These are phyloP conservation scores for Cyclotella cryptica DNA, from an alignment of 108 stramenopile genomes.

Conservation along the genomic window DNA sequence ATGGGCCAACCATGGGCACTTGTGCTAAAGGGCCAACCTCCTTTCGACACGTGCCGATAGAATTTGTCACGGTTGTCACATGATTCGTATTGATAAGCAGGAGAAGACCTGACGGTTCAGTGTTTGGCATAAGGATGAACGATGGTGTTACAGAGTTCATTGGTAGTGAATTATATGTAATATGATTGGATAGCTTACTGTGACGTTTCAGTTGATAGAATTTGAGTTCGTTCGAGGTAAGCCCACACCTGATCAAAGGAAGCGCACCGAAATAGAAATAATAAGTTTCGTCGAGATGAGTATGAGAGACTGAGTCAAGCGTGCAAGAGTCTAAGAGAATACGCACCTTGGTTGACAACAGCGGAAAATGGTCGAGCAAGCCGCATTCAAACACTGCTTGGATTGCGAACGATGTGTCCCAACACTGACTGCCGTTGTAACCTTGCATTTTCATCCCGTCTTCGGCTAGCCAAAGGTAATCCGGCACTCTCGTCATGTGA, in stretches of 20 bases:
- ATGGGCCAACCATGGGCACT: slow-evolving; percentile 99
- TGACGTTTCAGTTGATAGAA: slow-evolving; percentile 81
- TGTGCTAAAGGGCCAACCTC: slow-evolving; percentile 99
- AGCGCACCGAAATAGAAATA: background rate
- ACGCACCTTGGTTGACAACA: slow-evolving; percentile 62
- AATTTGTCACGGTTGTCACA: slow-evolving; percentile 76
- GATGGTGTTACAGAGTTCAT: background rate
- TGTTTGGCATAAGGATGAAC: background rate
- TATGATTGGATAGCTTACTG: slow-evolving; percentile 29
- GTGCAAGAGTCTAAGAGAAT: background rate
- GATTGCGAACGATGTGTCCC: slow-evolving; percentile 97
- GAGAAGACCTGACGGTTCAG: slow-evolving; percentile 52
- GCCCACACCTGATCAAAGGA: slow-evolving; percentile 50
- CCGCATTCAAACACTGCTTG: slow-evolving; percentile 91
- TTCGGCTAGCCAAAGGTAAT: slow-evolving; percentile 99
- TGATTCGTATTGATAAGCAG: slow-evolving; percentile 83
- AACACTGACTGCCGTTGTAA: slow-evolving; percentile 98
- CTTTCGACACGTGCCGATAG: slow-evolving; percentile 94
- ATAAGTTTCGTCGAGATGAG: background rate
- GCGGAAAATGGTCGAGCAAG: slow-evolving; percentile 82
- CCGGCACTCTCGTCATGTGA: slow-evolving; percentile 91
- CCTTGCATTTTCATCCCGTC: slow-evolving; percentile 99
- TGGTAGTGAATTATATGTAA: background rate
- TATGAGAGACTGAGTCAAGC: background rate
- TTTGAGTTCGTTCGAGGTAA: slow-evolving; percentile 88